Conservation (phyloP, 176 grass and related monocot genomes). For the Typha latifolia region DNA sequence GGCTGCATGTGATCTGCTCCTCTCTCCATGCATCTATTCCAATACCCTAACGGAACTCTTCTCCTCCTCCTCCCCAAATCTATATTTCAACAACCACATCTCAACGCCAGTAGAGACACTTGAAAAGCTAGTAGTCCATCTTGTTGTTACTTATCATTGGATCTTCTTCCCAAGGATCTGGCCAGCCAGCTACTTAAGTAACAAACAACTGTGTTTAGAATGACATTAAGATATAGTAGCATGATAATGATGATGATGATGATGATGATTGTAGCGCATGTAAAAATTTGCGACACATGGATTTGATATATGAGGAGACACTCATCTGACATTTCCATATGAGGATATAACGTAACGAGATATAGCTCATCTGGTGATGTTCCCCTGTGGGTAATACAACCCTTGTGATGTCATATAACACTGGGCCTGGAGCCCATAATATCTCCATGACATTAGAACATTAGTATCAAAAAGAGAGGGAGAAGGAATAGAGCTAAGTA, state of each 20-base stretch:
- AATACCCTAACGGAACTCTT: too few relatives aligned
- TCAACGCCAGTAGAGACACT: not conserved
- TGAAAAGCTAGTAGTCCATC: not conserved
- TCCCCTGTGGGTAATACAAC: slow-evolving; percentile 4
- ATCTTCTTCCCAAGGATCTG: not conserved
- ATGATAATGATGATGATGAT: too few relatives aligned
- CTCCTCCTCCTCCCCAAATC: not conserved
- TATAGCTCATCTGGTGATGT: slow-evolving; percentile 15
- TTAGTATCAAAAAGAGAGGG: not conserved
- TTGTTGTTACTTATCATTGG: too few relatives aligned
- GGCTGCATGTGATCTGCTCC: slow-evolving; percentile 6
- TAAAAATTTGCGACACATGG: not conserved
- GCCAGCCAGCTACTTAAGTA: not conserved
- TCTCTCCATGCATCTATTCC: not conserved
- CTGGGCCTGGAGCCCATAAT: not conserved
- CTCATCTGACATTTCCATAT: not conserved
- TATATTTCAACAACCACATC: not conserved
- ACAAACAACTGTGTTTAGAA: slow-evolving; percentile 4
- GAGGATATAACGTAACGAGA: not conserved
- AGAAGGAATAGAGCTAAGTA: not conserved
- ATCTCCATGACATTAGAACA: not conserved
- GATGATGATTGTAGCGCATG: not conserved
- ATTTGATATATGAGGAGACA: not conserved
- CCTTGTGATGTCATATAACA: not conserved
- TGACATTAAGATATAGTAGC: not conserved